Base-by-base conservation (phyloP, 495 filamentous ascomycete genomes). In the Tuber microsphaerosporum region DNA sequence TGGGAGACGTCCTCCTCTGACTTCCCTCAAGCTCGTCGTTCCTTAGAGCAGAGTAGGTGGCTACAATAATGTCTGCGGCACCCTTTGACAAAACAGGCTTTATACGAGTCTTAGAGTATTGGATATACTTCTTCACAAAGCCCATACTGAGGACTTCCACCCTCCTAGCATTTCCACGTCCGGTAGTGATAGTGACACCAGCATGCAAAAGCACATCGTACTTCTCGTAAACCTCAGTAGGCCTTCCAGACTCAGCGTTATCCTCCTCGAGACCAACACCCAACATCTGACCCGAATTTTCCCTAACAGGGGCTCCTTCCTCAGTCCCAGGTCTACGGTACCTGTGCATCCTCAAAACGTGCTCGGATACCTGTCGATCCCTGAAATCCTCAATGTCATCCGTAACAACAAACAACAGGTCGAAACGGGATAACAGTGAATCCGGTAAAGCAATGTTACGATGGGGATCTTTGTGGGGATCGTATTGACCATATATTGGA, bases 71-170 rank as follows among this genome's bases (percentile, higher is more conserved):
- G 80, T 97, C 92, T 56, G 94, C 92, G 16, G 96, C 95, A 42
- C 93, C 94, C 82, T 94, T 94, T 22, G 96, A 97, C 74, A 99
- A 85, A 39, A 96, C 86, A 7, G 95, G 95, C 89, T 94, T 94
- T 80, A 97, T 88, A 83, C 95, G 86, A 42, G 90, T 91, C 85
- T 98, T 98, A 79, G 96, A 94, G 84, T 99, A 99, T 83, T 99
- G 95, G 75, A 99, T 94, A 84, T 97, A 99, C 85, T 99, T 99
- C 87, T 98, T 98, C 85, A 99, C 94, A 86, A 99, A 99, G 1
- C 94, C 94, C 75, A 99, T 97, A 84, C 92, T 95, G 74, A 98
- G 87, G n/a, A 99, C 93, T 83, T 97, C 94, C 75, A 91, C 90
- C 84, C 93, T 92, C 81, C 88, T 89, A 14, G 88, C 82, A 68